Percentiles rank a stretch among this genome's conserved stretches.
Conservation (phyloP, 2,329 filamentous ascomycete genomes). For the Salinomyces thailandicus region DNA sequence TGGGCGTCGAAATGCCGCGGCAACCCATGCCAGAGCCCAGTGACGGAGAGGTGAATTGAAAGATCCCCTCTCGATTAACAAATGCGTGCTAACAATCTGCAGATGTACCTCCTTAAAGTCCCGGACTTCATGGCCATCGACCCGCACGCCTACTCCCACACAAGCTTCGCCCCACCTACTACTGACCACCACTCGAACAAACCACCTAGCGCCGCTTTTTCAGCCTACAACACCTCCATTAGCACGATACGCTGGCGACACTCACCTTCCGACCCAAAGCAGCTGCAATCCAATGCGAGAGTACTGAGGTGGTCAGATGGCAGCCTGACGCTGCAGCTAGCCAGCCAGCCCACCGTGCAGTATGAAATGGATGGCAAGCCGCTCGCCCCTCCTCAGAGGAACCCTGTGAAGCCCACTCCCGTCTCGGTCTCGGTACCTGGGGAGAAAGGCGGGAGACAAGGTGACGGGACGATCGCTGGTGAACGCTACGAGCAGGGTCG, state of each 20-base stretch:
- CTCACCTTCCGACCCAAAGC: slow-evolving; percentile 52
- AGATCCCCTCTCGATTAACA: background rate
- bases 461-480: slow-evolving; percentile 10
- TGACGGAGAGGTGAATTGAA: slow-evolving; percentile 52
- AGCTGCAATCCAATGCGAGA: slow-evolving; percentile 64
- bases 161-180: slow-evolving; percentile 54
- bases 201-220: slow-evolving; percentile 40
- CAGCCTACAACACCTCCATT: slow-evolving; percentile 53
- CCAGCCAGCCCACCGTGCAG: slow-evolving; percentile 55
- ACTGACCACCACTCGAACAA: slow-evolving; percentile 45
- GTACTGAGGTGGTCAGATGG: slow-evolving; percentile 72
- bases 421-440: slow-evolving; percentile 24
- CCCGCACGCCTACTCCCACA: slow-evolving; percentile 55
- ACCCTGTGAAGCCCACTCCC: slow-evolving; percentile 40
- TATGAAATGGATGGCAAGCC: slow-evolving; percentile 63
- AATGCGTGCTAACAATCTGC: slow-evolving; percentile 3
- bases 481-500: slow-evolving; percentile 55
- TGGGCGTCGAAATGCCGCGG: slow-evolving; percentile 55
- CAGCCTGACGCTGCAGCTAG: slow-evolving; percentile 63
- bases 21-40: slow-evolving; percentile 61
- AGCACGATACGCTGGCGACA: slow-evolving; percentile 60
- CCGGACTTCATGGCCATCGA: slow-evolving; percentile 63
- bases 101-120: slow-evolving; percentile 62
- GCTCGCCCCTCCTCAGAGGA: slow-evolving; percentile 50
- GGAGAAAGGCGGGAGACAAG: slow-evolving; percentile 24